Evolutionary conservation across 345 rosid species (phyloP).

Genomic region (Eucalyptus tenuipes): DNA sequence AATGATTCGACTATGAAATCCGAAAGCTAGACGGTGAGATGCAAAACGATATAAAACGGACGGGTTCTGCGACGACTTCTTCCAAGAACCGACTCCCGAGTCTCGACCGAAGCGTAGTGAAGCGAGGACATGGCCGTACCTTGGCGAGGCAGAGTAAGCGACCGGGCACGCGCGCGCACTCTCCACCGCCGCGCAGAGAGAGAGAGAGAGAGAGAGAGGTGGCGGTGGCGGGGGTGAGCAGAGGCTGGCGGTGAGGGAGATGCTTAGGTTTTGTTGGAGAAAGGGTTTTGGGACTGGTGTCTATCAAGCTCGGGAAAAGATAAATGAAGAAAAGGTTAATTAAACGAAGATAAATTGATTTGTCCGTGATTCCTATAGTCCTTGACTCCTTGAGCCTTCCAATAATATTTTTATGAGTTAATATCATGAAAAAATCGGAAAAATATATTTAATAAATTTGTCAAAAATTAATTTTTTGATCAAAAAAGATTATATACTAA

Average conservation of each 20-base stretch:
- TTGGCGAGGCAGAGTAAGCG: background rate
- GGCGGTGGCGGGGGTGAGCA: background rate
- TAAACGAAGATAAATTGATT: background rate
- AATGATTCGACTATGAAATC: background rate
- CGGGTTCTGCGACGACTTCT: background rate
- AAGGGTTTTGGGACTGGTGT: background rate
- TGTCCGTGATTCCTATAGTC: background rate
- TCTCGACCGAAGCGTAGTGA: background rate
- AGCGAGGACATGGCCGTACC: background rate
- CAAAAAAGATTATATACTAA: accelerated
- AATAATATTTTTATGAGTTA: no score
- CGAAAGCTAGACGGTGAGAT: background rate
- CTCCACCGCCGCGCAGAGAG: background rate
- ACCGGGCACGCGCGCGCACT: background rate
- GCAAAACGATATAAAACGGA: background rate
- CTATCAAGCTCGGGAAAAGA: background rate
- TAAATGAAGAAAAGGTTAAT: background rate
- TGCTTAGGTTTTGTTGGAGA: background rate
- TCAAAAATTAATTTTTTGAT: no score
- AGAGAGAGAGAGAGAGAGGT: background rate
- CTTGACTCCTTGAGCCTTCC: background rate
- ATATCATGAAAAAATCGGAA: accelerated
- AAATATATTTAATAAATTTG: no score
- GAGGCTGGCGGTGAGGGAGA: background rate
- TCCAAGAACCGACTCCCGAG: background rate